Evolutionary conservation across 2,329 filamentous ascomycete species (phyloP).

Genomic region (Helotiales sp.): DNA sequence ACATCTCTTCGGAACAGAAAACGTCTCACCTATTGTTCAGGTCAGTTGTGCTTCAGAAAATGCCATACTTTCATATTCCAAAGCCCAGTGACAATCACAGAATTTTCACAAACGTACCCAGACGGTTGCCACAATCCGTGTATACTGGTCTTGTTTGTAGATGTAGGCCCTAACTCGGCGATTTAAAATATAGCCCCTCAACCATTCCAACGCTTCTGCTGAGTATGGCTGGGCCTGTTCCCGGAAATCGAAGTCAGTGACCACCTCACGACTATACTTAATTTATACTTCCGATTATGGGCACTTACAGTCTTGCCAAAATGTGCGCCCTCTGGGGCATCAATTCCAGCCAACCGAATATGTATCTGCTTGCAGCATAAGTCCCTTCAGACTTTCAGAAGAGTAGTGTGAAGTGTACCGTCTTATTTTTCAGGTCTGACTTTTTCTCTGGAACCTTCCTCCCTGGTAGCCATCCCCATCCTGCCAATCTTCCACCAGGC

Average conservation of each 20-base stretch:
- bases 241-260: too few species aligned
- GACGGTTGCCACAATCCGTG: constrained; percentile 84
- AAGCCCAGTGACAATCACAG: too few species aligned
- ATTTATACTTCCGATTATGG: too few species aligned
- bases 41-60: too few species aligned
- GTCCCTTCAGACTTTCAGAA: constrained; percentile 2
- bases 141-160: constrained; percentile 87
- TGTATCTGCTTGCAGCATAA: constrained; percentile 61
- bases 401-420: constrained; percentile 50
- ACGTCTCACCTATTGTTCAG: too few species aligned
- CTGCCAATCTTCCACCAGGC: constrained; percentile 80
- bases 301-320: constrained; percentile 87
- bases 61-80: too few species aligned
- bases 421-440: constrained; percentile 71
- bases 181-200: constrained; percentile 70
- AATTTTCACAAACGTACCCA: too few species aligned
- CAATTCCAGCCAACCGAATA: constrained; percentile 85
- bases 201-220: constrained; percentile 77
- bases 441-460: constrained; percentile 69
- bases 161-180: constrained; percentile 79
- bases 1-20: constrained; percentile 72
- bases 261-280: too few species aligned
- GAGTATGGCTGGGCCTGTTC: constrained; percentile 85
- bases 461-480: constrained; percentile 87
- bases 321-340: constrained; percentile 90